Conservation (phyloP, 495 filamentous ascomycete genomes). For the Podospora conica region DNA sequence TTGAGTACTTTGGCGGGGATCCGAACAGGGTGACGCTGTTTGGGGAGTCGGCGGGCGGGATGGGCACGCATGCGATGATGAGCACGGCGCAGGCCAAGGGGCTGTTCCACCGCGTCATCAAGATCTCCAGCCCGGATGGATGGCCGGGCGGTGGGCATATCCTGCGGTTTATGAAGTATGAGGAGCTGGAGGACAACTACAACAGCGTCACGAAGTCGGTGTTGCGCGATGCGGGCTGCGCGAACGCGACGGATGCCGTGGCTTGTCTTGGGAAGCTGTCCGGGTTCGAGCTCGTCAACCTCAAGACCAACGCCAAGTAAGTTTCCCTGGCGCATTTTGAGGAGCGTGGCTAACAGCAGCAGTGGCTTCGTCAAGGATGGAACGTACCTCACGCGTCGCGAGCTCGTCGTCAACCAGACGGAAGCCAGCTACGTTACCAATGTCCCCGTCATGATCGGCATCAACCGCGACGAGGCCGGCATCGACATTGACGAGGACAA, state of each 20-base stretch:
- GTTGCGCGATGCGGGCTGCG: constrained; percentile 26
- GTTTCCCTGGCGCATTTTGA: background rate
- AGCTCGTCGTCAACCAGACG: constrained; percentile 24
- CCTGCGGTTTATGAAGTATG: constrained; percentile 25
- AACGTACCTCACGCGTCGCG: constrained; percentile 24
- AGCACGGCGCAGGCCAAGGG: constrained; percentile 35
- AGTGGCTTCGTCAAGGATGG: constrained; percentile 33
- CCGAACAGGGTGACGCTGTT: constrained; percentile 54
- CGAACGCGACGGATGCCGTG: constrained; percentile 21
- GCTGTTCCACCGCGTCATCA: constrained; percentile 39
- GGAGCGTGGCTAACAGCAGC: background rate
- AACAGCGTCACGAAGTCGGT: constrained; percentile 27
- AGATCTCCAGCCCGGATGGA: constrained; percentile 36
- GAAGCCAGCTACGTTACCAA: constrained; percentile 13
- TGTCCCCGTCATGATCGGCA: constrained; percentile 31
- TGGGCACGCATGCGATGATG: constrained; percentile 26
- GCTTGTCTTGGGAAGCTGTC: constrained; percentile 32
- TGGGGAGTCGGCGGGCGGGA: constrained; percentile 48
- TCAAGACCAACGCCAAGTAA: constrained; percentile 30
- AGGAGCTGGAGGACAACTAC: constrained; percentile 28
- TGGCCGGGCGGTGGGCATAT: constrained; percentile 16
- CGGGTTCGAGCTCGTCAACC: constrained; percentile 29
- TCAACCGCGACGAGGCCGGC: constrained; percentile 39
- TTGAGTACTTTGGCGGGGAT: constrained; percentile 60
- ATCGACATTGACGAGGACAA: constrained; percentile 28